A percentile compares a stretch with the other conserved stretches of the same genome.
Conservation (phyloP, 306 rosid species). For the Geum urbanum region DNA sequence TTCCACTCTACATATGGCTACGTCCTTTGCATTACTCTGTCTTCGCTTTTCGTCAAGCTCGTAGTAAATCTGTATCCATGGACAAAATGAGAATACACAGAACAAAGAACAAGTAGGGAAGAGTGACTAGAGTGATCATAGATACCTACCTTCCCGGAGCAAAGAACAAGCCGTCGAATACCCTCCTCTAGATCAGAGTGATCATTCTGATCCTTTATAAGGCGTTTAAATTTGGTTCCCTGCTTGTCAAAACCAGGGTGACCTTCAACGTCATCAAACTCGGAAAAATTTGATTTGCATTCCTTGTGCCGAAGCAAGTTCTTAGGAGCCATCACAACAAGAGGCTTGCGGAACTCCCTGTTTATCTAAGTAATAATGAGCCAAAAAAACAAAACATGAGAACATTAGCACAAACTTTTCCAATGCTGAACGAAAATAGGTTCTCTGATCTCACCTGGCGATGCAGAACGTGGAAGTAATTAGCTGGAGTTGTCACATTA, state of each 20-base stretch:
- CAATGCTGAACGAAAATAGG: conserved; percentile 2
- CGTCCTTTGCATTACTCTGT: conserved; percentile 63
- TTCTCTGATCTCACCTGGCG: conserved; percentile 61
- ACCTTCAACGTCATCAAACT: conserved; percentile 97
- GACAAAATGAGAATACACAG: conserved; percentile 27
- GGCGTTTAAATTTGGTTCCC: conserved; percentile 95
- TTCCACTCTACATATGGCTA: conserved; percentile 91
- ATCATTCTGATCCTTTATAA: conserved; percentile 76
- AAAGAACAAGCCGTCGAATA: conserved; percentile 74
- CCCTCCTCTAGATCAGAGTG: conserved; percentile 80
- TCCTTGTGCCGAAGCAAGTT: conserved; percentile 86
- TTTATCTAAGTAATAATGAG: conserved; percentile 48
- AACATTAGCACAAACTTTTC: background rate
- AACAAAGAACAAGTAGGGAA: conserved; percentile 82
- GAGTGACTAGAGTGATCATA: too few relatives aligned
- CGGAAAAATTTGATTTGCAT: conserved; percentile 81
- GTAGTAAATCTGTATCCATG: conserved; percentile 65
- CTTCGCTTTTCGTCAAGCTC: conserved; percentile 79
- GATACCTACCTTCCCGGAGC: conserved; percentile 78
- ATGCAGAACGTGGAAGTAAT: conserved; percentile 91
- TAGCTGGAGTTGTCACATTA: conserved; percentile 92
- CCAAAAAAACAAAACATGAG: conserved; percentile 4
- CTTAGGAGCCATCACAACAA: conserved; percentile 91
- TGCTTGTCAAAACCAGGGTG: conserved; percentile 98
- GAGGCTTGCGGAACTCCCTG: conserved; percentile 94